Conservation (phyloP, 805 yeast species). For the Grigorovia humatica region DNA sequence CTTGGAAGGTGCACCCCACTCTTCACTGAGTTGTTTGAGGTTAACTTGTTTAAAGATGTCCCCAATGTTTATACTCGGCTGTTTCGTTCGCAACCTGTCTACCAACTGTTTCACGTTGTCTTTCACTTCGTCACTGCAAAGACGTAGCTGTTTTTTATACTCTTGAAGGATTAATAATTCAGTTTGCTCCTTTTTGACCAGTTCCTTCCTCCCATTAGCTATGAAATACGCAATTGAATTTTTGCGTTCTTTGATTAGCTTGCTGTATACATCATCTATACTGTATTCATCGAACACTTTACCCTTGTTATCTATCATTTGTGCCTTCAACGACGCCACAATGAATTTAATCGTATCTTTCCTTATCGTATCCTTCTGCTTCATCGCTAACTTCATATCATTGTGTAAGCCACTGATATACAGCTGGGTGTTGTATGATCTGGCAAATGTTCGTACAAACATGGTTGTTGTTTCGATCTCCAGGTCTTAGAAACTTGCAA, state of each 20-base stretch:
- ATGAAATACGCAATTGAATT: constrained; percentile 41
- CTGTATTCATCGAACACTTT: constrained; percentile 23
- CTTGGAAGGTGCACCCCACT: constrained; percentile 29
- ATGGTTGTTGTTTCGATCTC: background rate
- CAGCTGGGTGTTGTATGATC: constrained; percentile 29
- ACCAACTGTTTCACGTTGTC: constrained; percentile 23
- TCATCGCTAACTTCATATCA: constrained; percentile 40
- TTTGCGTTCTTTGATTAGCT: constrained; percentile 38
- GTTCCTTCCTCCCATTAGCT: constrained; percentile 38
- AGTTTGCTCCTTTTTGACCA: constrained; percentile 41
- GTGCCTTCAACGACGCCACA: constrained; percentile 35
- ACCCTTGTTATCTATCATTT: constrained; percentile 31
- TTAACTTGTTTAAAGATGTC: constrained; percentile 26
- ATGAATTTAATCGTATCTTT: constrained; percentile 38
- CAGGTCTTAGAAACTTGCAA: too few relatives aligned
- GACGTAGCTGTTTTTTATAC: constrained; percentile 35
- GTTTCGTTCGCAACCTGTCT: constrained; percentile 10
- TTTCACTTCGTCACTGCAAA: constrained; percentile 37
- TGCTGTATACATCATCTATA: constrained; percentile 31
- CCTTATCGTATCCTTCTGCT: constrained; percentile 32
- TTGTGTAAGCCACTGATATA: constrained; percentile 29
- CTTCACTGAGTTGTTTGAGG: constrained; percentile 27
- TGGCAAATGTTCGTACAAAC: background rate
- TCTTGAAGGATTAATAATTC: constrained; percentile 36
- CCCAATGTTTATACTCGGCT: constrained; percentile 20